phyloP scores from a whole-genome alignment of 352 stramenopile species.

The Phytopythium delawarense region DNA sequence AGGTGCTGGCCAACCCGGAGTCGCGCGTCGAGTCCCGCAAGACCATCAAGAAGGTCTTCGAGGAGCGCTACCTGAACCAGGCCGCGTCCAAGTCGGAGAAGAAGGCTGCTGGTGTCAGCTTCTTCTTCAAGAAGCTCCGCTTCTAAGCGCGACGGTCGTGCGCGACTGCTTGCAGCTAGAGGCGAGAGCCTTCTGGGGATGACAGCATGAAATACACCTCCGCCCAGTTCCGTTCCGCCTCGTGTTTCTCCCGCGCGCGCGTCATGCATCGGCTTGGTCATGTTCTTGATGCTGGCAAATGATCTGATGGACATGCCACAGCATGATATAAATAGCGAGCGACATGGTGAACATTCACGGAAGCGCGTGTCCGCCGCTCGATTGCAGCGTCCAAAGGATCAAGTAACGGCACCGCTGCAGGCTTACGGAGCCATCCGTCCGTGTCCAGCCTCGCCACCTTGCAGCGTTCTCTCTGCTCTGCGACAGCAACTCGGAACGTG shows the following conservation, averaged over 20 bases:
- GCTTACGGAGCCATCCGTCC: background rate
- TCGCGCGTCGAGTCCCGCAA: slow-evolving; percentile 93
- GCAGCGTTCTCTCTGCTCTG: background rate
- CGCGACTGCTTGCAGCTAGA: slow-evolving; percentile 33
- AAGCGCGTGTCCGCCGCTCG: background rate
- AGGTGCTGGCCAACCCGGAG: slow-evolving; percentile 81
- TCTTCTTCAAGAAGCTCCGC: slow-evolving; percentile 99
- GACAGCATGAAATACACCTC: slow-evolving; percentile 56
- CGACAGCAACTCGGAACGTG: background rate
- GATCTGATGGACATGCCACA: background rate
- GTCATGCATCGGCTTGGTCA: background rate
- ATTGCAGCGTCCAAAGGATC: background rate
- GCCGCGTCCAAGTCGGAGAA: slow-evolving; percentile 96
- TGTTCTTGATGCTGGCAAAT: too few species aligned
- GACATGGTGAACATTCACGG: slow-evolving; percentile 6
- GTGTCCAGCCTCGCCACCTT: background rate
- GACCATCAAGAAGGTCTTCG: slow-evolving; percentile 99
- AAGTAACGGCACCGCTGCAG: background rate
- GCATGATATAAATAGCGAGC: background rate
- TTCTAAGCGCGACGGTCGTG: slow-evolving; percentile 90
- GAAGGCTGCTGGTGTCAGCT: slow-evolving; percentile 96
- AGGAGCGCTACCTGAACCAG: slow-evolving; percentile 96
- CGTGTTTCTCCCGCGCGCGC: background rate
- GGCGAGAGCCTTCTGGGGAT: slow-evolving; percentile 37
- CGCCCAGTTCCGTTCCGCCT: slow-evolving; percentile 63